Evolutionary conservation across 2,329 filamentous ascomycete genomes (phyloP), one percentile per base, ranked within the genome.

Genomic region (Sarocladiaceae sp.): DNA sequence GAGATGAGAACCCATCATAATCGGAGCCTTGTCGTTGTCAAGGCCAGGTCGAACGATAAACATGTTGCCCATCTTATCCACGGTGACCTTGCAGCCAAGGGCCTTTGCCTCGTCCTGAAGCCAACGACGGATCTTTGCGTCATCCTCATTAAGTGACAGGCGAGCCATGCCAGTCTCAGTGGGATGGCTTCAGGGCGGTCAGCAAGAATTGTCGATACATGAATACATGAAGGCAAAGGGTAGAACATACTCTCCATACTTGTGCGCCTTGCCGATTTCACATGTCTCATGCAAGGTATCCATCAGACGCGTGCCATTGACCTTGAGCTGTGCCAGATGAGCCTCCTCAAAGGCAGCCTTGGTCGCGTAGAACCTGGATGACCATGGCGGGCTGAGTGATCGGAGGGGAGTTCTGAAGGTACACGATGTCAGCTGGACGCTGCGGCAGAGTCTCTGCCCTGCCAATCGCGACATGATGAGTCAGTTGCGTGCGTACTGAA

Each of bases 1-100:
- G 2, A 84, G 58, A 58, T 89, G 85, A 6, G 79, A 84, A 2
- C 85, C 85, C 9, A 79, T 81, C 1, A 82, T 85, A 1, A 84
- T 74, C 2, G 78, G 72, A 0, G 76, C 79, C 24, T 76, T 70
- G 18, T 72, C 67, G 43, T 65, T 63, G 40, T 73, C 65, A 16
- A 23, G 26, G 1, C 86, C 85, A 3, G 80, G 75, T 3, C 82
- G 74, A 3, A 87, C 70, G 1, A 85, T 84, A 57, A 91, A 93
- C 48, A 84, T 85, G 52, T 91, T 93, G 16, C 86, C 86, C 78
- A 91, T 89, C 20, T 77, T 69, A 57, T 93, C 87, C 1, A 88
- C 62, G 0, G 74, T 82, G 6, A 85, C 70, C 3, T 72, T 69
- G 59, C 86, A 91, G 9, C 82, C 83, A 0, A 89, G 65, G 0